Percentiles rank a stretch among this genome's conserved stretches.
Evolutionary conservation across 1,284 basidiomycete species (phyloP).

Genomic region (Inonotus hispidus): DNA sequence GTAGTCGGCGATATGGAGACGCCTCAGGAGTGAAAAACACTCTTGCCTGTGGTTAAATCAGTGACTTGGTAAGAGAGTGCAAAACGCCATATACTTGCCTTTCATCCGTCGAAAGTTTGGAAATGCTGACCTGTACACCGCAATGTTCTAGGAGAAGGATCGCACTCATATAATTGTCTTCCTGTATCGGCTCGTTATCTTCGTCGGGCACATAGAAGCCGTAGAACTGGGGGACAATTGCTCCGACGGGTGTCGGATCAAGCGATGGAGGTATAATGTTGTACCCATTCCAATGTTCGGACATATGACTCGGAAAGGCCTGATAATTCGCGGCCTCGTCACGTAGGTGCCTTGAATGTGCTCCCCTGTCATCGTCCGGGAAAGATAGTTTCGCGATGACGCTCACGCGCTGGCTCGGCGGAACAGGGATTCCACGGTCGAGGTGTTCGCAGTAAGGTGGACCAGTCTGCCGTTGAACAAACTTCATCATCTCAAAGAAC

Average conservation of each 20-base stretch:
- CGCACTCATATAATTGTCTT: conserved; percentile 21
- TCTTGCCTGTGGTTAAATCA: conserved; percentile 21
- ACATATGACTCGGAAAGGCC: conserved; percentile 28
- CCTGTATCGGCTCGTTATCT: conserved; percentile 7
- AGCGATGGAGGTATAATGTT: conserved; percentile 25
- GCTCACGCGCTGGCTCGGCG: conserved; percentile 16
- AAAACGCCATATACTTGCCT: conserved; percentile 20
- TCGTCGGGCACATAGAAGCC: conserved; percentile 30
- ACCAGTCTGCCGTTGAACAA: neutral
- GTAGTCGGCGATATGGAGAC: conserved; percentile 31
- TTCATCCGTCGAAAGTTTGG: conserved; percentile 23
- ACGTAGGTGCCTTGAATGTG: conserved; percentile 20
- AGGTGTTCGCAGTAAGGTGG: conserved; percentile 16
- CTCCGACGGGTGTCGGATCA: conserved; percentile 29
- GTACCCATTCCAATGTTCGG: conserved; percentile 32
- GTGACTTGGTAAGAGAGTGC: neutral
- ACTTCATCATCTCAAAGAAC: neutral
- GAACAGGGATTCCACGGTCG: conserved; percentile 7
- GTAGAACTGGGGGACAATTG: conserved; percentile 36
- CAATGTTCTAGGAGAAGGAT: conserved; percentile 37
- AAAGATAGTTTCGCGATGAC: conserved; percentile 29
- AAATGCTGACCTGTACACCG: conserved; percentile 27
- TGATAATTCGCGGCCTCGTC: conserved; percentile 30
- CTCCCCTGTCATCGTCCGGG: conserved; percentile 14
- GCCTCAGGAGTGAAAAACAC: conserved; percentile 28